Base-by-base conservation (phyloP, 208 protist genomes). In the Angomonas ambiguus region DNA sequence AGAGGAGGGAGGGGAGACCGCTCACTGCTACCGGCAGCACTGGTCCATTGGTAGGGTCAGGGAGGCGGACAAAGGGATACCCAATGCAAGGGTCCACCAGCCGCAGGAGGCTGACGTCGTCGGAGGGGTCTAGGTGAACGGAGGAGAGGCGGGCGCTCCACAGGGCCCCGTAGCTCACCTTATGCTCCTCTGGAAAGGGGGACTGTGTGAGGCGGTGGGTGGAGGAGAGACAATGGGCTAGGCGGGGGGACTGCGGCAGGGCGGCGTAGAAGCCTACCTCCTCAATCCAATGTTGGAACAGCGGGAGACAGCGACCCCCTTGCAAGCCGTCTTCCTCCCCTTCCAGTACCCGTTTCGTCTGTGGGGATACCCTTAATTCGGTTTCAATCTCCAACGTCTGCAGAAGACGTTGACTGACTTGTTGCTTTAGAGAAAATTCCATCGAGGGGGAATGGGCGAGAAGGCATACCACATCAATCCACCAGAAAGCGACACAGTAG, bases 1-100 rank as follows among this genome's bases (percentile, higher is more conserved):
- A 88, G 16, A 88, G 63, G 25, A 91, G 5, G 27, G 74, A 79
- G 2, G 83, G 80, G 27, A 85, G 64, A 0, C 87, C 87, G n/a
- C 64, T 67, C 16, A 80, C 58, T n/a, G 70, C 87, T 41, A 93
- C 82, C 32, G 87, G 83, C 25, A 85, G 57, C 55, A 69, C 64
- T 30, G 25, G 30, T 42, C 35, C 41, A 13, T 22, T 33, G 10
- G 8, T 32, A n/a, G 24, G 51, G 51, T 25, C 16, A 58, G 51
- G 10, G 24, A 13, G 6, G 24, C 25, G 51, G 25, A 31, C 24
- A n/a, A 24, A 24, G 16, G 25, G 73, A 20, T 74, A 79, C 22
- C 66, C 72, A 2, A 72, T 20, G 2, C 66, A 72, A 18, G 71
- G 66, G 16, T 72, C 66, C 2, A 24, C 30, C 2, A 45, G 38